Percentiles rank a stretch among this genome's conserved stretches.
These are phyloP conservation scores for Solanum boliviense DNA, from an alignment of 257 asterid genomes.

Conservation along the genomic window DNA sequence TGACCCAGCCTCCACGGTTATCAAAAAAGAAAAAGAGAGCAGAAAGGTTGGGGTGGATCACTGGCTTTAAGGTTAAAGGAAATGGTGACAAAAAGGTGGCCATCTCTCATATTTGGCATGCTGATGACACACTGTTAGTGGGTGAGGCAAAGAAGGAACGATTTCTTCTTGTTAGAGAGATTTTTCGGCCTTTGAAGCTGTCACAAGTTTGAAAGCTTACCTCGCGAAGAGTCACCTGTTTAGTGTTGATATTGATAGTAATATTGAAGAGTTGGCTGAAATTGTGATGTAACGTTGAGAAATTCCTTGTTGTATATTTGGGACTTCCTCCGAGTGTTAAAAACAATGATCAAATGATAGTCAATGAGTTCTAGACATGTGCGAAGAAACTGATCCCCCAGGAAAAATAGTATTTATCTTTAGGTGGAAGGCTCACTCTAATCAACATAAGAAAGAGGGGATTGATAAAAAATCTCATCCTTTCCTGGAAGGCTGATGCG, in stretches of 20 bases:
- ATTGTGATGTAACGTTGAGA: neutral
- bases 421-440: neutral
- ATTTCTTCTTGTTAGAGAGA: neutral
- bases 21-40: neutral
- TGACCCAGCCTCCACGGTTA: neutral
- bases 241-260: neutral
- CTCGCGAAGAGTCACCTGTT: neutral
- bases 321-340: neutral
- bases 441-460: neutral
- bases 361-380: neutral
- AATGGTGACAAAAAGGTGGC: neutral
- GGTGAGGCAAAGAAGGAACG: neutral
- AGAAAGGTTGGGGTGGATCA: neutral
- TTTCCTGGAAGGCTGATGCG: neutral
- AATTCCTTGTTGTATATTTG: neutral
- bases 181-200: neutral
- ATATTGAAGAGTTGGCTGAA: neutral
- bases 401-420: neutral
- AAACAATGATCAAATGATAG: neutral
- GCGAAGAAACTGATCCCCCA: neutral
- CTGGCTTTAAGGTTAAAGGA: neutral
- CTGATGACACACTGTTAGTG: neutral
- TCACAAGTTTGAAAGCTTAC: neutral
- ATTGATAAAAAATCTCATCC: neutral
- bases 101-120: neutral